Conservation (phyloP, 2,329 filamentous ascomycete genomes). For the Talaromyces amestolkiae region DNA sequence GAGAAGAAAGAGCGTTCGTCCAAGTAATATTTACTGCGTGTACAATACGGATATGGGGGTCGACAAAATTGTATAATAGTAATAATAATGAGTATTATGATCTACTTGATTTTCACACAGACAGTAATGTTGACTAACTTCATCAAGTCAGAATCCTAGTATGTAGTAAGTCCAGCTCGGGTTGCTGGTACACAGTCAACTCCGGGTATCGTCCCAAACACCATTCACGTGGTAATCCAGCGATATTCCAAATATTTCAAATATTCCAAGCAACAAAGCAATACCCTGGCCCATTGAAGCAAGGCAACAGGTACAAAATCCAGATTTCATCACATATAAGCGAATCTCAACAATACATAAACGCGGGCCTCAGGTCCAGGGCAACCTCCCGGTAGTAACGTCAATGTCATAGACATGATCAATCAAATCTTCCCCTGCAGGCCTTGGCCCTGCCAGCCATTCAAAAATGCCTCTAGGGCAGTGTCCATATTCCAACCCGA, state of each 20-base stretch:
- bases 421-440: not conserved
- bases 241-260: not conserved
- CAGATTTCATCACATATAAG: not conserved
- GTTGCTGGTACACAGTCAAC: not conserved
- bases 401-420: not conserved
- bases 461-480: constrained; percentile 5
- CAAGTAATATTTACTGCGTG: not conserved
- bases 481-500: constrained; percentile 13
- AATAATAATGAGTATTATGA: not conserved
- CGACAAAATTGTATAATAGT: not conserved
- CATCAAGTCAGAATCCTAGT: not conserved
- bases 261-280: not conserved
- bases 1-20: not conserved
- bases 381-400: constrained; percentile 12
- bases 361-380: constrained; percentile 18
- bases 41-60: not conserved
- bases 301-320: not conserved
- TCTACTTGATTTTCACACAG: not conserved
- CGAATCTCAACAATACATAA: constrained; percentile 3
- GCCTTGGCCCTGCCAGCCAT: not conserved
- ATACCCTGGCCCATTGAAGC: not conserved
- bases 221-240: not conserved
- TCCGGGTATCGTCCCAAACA: not conserved
- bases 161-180: not conserved
- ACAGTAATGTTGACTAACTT: not conserved